phyloP scores from a whole-genome alignment of 139 green algal species.

The Coelastrella sp. region DNA sequence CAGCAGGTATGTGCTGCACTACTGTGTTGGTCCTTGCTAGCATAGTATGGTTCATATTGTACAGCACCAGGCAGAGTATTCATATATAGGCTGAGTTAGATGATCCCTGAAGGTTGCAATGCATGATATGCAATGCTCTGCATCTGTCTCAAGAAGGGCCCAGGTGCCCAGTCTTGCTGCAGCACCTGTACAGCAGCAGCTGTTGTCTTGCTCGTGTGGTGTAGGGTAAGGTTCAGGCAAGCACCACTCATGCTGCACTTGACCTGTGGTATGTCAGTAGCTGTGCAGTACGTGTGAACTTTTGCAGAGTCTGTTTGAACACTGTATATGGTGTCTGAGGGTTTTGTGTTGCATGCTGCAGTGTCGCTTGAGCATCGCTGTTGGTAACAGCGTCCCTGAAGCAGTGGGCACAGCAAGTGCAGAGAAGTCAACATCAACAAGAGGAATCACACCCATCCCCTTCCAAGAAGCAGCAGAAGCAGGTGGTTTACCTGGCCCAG shows the following conservation, averaged over 20 bases:
- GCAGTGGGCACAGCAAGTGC: conserved; percentile 4
- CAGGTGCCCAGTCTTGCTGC: too few relatives aligned
- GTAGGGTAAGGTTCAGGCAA: too few relatives aligned
- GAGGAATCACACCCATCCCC: not conserved
- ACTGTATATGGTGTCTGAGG: not conserved
- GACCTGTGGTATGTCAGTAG: not conserved
- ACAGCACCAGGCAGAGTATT: not conserved
- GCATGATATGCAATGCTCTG: too few relatives aligned
- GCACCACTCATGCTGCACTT: too few relatives aligned
- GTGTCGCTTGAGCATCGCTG: conserved; percentile 1
- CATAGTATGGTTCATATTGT: not conserved
- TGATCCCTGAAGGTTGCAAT: too few relatives aligned
- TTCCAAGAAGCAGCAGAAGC: not conserved
- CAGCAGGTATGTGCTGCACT: conserved; percentile 44
- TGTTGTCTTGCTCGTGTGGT: too few relatives aligned
- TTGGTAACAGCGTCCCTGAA: conserved; percentile 31
- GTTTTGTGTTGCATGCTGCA: conserved; percentile 7
- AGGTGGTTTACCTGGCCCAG: conserved; percentile 18
- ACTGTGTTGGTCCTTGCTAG: too few relatives aligned
- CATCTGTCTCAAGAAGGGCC: too few relatives aligned
- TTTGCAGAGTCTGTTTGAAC: not conserved
- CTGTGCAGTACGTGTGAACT: not conserved
- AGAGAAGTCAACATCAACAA: not conserved
- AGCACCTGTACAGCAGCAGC: too few relatives aligned
- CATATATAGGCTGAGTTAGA: not conserved